Base-by-base conservation (phyloP, 2,329 filamentous ascomycete species). In the Arachnomyces sp. region DNA sequence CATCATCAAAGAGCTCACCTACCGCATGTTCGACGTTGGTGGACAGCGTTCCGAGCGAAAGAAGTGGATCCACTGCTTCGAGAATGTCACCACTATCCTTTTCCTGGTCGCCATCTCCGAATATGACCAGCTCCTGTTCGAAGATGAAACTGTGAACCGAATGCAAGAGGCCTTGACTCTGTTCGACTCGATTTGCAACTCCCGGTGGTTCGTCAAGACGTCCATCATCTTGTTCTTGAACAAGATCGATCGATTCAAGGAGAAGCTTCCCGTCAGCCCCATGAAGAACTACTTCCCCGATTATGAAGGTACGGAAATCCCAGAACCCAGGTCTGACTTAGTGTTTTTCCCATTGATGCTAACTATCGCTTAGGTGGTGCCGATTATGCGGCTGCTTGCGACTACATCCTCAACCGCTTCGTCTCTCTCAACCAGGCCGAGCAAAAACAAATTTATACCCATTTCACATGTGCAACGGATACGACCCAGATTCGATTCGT, bases 1-100 rank as follows among this genome's bases (percentile, higher is more conserved):
- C 69, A 92, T 92, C 62, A 94, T 94, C 51, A 88, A 87, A 51
- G 86, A 95, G 57, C 73, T 95, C 50, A 95, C 88, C 43, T 95
- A 95, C 72, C 81, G 88, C 52, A 95, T 95, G 89, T 95, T 95
- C 68, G 89, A 95, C 58, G 89, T 95, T 34, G 89, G 89, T 75
- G 90, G 89, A 50, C 89, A 95, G 68, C 80, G 89, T 63, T 95
- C 87, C 5, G 89, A 95, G 69, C 82, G 89, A 62, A 95, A 95
- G 84, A 95, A 95, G 79, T 95, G 89, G 89, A 95, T 95, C 55
- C 89, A 95, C 72, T 95, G 89, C 72, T 95, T 95, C 67, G 89
- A 95, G 72, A 95, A 95, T 56, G 89, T 95, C 57, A 95, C 88
- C 7, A 94, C 89, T 7, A 94, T 95, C 54, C 83, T 95, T 30